Percentiles rank a stretch among this genome's conserved stretches.
These are phyloP conservation scores for Candida hispaniensis DNA, from an alignment of 805 yeast species.

Conservation along the genomic window DNA sequence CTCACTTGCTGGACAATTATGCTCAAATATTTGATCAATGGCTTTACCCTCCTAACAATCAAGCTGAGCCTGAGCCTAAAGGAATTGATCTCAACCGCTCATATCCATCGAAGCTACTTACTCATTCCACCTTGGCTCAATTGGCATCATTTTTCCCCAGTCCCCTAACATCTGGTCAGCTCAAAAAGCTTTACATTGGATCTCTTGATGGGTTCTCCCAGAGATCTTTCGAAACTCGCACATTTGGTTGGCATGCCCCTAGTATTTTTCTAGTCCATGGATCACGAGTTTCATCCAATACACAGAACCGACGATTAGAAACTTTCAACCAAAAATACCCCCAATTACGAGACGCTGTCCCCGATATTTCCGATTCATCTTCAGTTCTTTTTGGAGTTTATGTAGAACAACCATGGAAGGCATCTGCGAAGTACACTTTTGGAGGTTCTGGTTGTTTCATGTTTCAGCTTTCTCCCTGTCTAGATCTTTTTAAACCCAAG, in stretches of 20 bases:
- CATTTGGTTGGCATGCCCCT: constrained; percentile 86
- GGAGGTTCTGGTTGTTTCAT: constrained; percentile 52
- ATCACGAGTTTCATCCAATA: constrained; percentile 24
- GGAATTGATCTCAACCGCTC: constrained; percentile 15
- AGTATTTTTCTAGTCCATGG: constrained; percentile 65
- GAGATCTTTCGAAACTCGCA: constrained; percentile 72
- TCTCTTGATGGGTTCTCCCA: constrained; percentile 77
- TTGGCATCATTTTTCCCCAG: constrained; percentile 32
- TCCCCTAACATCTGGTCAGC: constrained; percentile 20
- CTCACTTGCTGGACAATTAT: constrained; percentile 38
- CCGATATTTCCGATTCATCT: constrained; percentile 5
- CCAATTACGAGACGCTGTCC: constrained; percentile 12
- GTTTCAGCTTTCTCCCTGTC: constrained; percentile 56
- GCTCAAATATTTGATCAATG: constrained; percentile 36
- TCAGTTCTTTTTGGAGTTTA: constrained; percentile 52
- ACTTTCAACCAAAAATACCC: constrained; percentile 17
- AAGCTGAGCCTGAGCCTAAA: constrained; percentile 15
- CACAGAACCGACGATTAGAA: constrained; percentile 7
- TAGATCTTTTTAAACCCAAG: constrained; percentile 39
- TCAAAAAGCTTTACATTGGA: constrained; percentile 59
- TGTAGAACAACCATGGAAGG: constrained; percentile 64
- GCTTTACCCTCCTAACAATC: constrained; percentile 27
- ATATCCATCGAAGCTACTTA: constrained; percentile 32
- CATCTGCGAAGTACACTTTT: constrained; percentile 59
- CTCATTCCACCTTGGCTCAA: constrained; percentile 34